Evolutionary conservation across 2,329 filamentous ascomycete genomes (phyloP), one percentile per base, ranked within the genome.

Genomic region (Fusarium buxicola): DNA sequence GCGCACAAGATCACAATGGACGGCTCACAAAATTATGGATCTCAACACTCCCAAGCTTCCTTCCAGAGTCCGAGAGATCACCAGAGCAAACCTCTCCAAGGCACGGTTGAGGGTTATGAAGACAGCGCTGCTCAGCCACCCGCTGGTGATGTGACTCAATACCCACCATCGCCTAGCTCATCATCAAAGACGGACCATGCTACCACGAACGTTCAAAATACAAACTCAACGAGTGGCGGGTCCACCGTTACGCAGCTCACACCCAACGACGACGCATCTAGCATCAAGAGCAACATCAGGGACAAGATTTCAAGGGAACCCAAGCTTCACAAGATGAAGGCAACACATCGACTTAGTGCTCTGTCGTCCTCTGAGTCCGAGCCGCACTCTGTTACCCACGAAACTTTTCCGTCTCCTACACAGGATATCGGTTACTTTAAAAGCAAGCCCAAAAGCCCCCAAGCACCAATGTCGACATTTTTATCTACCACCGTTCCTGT

Each of bases 241-340:
- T 60, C 60, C 24, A 34, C 47, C 44, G 63, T 66, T 66, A 66
- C 63, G 58, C 63, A 66, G 24, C 55, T 53, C 46, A 54, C 63
- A 30, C 28, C 56, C 15, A 60, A 34, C 36, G 55, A 57, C 18
- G 48, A 63, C 27, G 16, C 55, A 40, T 38, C 44, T 28, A 25
- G 13, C 10, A 15, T 38, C 18, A 66, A 45, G 16, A 21, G 51
- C 21, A 43, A 28, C 13, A 50, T 18, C 18, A 63, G 51, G 25
- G 51, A 31, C 21, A 66, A 44, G 18, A 31, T 38, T 9, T 16
- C 21, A 24, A 60, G 46, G 24, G 59, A 66, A 25, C n/a, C 21
- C 8, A 63, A 39, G 39, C 58, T 50, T 24, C 35, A 43, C 13
- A 66, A 52, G 43, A 48, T 3, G 27, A 66, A 38, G 45, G 63